These are phyloP conservation scores for Oenanthe javanica DNA, from an alignment of 140 eudicot species.

Conservation along the genomic window DNA sequence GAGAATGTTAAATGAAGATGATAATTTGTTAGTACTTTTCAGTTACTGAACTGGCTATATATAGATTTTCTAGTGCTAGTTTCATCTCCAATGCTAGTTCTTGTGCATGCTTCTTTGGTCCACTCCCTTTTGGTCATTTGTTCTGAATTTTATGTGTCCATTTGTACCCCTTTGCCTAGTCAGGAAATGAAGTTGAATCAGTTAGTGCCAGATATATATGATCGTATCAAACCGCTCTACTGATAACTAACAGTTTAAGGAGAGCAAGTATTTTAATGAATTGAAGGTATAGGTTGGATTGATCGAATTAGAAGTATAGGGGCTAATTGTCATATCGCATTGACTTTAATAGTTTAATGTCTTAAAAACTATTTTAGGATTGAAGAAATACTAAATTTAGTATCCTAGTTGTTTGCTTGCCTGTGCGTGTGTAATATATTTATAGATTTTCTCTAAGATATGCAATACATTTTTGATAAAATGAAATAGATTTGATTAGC, in stretches of 20 bases:
- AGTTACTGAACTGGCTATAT: background rate
- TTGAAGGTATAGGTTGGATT: background rate
- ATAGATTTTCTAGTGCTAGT: background rate
- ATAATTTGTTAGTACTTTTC: background rate
- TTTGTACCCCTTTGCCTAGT: background rate
- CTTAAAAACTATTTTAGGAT: background rate
- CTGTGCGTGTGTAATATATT: background rate
- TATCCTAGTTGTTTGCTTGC: background rate
- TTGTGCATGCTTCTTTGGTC: background rate
- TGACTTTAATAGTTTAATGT: background rate
- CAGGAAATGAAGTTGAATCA: background rate
- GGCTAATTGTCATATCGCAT: background rate
- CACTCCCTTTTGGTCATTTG: no score
- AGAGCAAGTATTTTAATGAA: background rate
- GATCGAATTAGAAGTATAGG: background rate
- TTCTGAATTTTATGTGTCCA: background rate
- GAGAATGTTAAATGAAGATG: background rate
- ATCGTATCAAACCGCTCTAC: background rate
- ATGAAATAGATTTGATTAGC: background rate
- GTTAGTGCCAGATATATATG: background rate
- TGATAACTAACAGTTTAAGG: background rate
- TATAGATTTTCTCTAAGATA: background rate
- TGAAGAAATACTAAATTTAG: background rate
- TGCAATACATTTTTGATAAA: background rate
- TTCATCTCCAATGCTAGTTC: background rate